A percentile compares a stretch with the other conserved stretches of the same genome.
Evolutionary conservation across 2,329 filamentous ascomycete species (phyloP).

Genomic region (Neurospora sp.): DNA sequence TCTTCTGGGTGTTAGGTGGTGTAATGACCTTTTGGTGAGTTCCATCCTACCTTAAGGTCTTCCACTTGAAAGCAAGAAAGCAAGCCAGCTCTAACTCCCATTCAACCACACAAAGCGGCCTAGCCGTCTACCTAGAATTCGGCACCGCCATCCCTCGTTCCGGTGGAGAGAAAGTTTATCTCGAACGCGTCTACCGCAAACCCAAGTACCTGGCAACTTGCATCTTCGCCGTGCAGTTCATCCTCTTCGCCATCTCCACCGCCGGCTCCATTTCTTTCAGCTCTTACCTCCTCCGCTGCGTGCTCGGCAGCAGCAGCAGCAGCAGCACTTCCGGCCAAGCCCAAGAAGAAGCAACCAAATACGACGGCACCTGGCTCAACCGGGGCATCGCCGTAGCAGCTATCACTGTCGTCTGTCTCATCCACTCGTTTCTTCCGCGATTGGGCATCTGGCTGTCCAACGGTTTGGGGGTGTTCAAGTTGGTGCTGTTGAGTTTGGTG

Average conservation of each 20-base stretch:
- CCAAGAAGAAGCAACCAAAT: background rate
- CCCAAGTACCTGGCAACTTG: constrained; percentile 26
- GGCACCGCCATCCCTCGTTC: constrained; percentile 35
- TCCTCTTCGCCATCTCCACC: constrained; percentile 26
- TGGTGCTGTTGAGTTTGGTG: constrained; percentile 22
- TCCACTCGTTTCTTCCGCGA: constrained; percentile 25
- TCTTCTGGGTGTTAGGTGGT: constrained; percentile 38
- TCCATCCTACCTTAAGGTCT: too few relatives aligned
- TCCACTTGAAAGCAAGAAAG: background rate
- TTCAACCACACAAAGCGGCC: constrained; percentile 10
- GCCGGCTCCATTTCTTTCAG: constrained; percentile 24
- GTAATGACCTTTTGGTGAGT: constrained; percentile 33
- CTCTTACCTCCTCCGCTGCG: constrained; percentile 23
- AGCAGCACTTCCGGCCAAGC: background rate
- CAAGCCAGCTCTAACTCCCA: constrained; percentile 4
- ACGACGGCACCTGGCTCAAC: constrained; percentile 22
- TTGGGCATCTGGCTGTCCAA: constrained; percentile 27
- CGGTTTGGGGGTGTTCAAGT: constrained; percentile 25
- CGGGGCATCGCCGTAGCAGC: constrained; percentile 24
- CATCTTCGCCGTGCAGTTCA: constrained; percentile 27
- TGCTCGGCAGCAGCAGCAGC: constrained; percentile 5
- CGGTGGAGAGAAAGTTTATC: constrained; percentile 31
- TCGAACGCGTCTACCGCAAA: constrained; percentile 24
- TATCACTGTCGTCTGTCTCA: constrained; percentile 26
- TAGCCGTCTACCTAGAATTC: constrained; percentile 34